Base-by-base conservation (phyloP, 345 rosid genomes). In the Balakata baccata region DNA sequence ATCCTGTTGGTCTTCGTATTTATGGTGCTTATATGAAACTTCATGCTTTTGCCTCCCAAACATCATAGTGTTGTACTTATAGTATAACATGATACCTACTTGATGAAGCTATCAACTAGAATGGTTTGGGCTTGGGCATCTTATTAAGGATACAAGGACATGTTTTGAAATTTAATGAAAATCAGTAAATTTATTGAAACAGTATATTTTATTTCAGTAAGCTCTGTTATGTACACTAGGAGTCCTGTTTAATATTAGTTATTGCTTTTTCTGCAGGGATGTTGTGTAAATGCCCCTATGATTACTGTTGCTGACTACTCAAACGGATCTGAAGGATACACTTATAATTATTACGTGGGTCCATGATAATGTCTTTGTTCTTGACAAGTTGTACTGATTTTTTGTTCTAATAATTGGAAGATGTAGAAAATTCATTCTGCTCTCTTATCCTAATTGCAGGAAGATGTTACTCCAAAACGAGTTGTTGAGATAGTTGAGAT, bases 261-360 rank as follows among this genome's bases (percentile, higher is more conserved):
- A 53, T 70, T 79, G 37, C 22, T 38, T 76, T 78, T 81, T 38
- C 71, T 82, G 80, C 89, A 96, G 98, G 98, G 97, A 81, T 88
- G 97, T 77, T 96, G 98, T 70, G 99, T 93, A 50, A 96, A 96
- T 74, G 98, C 99, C 68, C 99, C 97, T 50, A 96, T 96, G 99
- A 96, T 96, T 79, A 91, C 97, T 0, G 98, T 96, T 70, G 98
- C 92, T 5, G 97, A 96, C 85, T 96, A 91, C 74, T 90, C 95
- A 51, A 91, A 87, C 72, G 97, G 98, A 77, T 96, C 97, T 11
- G 95, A 91, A 82, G 98, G 97, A 84, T 96, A 96, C 77, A 84
- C 92, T 23, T 96, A 96, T 80, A 91, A 93, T 83, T 96, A 93
- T 71, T 96, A 86, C 62, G 97, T 89, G 78, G n/a, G 97, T 84